Evolutionary conservation across 371 early-diverging fungal genomes (phyloP).

Genomic region (Mycotypha africana): DNA sequence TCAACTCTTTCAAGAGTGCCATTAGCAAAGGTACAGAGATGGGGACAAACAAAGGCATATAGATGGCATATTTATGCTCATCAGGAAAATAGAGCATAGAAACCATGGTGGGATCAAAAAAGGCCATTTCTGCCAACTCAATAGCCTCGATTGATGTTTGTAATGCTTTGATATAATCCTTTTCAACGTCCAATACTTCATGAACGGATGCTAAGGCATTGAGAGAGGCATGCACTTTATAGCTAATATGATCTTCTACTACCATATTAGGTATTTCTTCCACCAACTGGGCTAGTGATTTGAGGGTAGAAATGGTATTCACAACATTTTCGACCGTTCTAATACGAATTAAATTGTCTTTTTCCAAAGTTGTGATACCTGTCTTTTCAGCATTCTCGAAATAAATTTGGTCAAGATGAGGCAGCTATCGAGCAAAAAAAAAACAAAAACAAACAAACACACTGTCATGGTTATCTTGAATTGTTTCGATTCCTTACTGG

Average conservation of each 20-base stretch:
- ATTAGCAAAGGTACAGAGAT: conserved; percentile 71
- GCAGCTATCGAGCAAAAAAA: neutral
- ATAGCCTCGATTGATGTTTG: conserved; percentile 58
- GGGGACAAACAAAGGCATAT: conserved; percentile 95
- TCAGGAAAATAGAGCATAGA: conserved; percentile 95
- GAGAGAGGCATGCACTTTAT: conserved; percentile 34
- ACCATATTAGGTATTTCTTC: conserved; percentile 86
- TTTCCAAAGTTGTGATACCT: conserved; percentile 61
- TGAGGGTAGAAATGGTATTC: conserved; percentile 68
- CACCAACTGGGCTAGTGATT: conserved; percentile 76
- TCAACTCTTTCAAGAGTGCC: conserved; percentile 50
- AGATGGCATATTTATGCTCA: conserved; percentile 95
- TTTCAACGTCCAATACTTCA: conserved; percentile 17
- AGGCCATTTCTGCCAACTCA: conserved; percentile 76
- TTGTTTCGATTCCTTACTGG: neutral
- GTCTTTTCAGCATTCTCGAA: conserved; percentile 16
- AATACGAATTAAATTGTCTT: conserved; percentile 63
- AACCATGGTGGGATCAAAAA: conserved; percentile 96
- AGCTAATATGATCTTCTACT: conserved; percentile 77
- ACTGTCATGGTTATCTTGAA: neutral
- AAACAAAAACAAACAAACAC: no score
- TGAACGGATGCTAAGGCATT: conserved; percentile 19
- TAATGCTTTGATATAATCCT: conserved; percentile 44
- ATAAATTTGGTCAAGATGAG: conserved; percentile 3
- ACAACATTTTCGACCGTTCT: conserved; percentile 66